A percentile compares a stretch with the other conserved stretches of the same genome.
Evolutionary conservation across 2,329 filamentous ascomycete species (phyloP).

Genomic region (Cladosporium sp.): DNA sequence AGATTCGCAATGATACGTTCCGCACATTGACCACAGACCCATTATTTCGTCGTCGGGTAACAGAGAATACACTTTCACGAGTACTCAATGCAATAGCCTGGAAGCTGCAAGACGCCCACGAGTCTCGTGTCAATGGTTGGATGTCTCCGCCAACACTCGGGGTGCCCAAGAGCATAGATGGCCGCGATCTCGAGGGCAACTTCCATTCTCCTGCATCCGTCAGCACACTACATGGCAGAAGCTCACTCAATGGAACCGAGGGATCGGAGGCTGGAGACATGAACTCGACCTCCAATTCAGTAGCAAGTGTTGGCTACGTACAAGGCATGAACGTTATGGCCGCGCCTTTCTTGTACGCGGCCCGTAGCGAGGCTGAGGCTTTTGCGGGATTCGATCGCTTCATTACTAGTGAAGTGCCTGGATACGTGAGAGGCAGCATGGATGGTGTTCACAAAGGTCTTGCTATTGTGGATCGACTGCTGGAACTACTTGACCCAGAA

Average conservation of each 20-base stretch:
- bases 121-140: constrained; percentile 53
- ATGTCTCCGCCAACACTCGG: constrained; percentile 45
- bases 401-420: constrained; percentile 82
- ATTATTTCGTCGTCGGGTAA: constrained; percentile 92
- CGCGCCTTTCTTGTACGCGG: constrained; percentile 91
- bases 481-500: constrained; percentile 87
- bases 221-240: constrained; percentile 30
- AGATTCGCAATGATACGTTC: constrained; percentile 98
- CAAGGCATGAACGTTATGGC: constrained; percentile 99
- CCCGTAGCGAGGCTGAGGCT: constrained; percentile 89
- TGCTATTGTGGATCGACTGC: constrained; percentile 83
- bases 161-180: constrained; percentile 48
- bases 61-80: constrained; percentile 89
- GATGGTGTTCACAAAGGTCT: constrained; percentile 93
- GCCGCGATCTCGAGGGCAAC: constrained; percentile 39
- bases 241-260: constrained; percentile 54
- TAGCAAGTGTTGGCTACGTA: constrained; percentile 81
- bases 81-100: constrained; percentile 93
- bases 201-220: constrained; percentile 32
- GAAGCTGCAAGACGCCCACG: constrained; percentile 77
- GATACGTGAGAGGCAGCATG: constrained; percentile 94
- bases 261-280: constrained; percentile 55
- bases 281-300: constrained; percentile 10
- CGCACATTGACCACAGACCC: constrained; percentile 93
- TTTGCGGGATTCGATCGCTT: constrained; percentile 87